These are phyloP conservation scores for Rostrohypoxylon terebratum DNA, from an alignment of 495 filamentous ascomycete species.

Conservation along the genomic window DNA sequence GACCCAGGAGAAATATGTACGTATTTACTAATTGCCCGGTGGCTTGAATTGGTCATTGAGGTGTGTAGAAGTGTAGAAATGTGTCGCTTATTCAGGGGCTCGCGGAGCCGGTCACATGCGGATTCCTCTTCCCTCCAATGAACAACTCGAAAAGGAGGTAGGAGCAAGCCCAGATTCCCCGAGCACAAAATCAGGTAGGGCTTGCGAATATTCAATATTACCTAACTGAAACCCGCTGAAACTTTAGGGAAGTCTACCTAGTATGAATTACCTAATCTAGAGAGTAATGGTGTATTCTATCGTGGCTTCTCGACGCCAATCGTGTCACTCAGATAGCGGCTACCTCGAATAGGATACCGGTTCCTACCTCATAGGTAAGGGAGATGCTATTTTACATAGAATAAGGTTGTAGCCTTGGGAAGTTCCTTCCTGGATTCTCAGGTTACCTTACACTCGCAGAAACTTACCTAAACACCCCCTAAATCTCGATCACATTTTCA, in stretches of 20 bases:
- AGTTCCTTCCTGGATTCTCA: not conserved
- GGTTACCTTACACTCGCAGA: not conserved
- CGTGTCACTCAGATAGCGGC: not conserved
- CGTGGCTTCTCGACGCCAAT: not conserved
- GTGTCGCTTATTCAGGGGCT: conserved; percentile 19
- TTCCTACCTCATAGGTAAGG: not conserved
- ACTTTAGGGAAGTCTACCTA: not conserved
- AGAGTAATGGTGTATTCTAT: not conserved
- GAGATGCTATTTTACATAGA: no score
- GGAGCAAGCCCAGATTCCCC: not conserved
- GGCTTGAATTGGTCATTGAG: not conserved
- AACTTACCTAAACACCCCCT: not conserved
- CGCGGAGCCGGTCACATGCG: conserved; percentile 6
- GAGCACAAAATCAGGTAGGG: not conserved
- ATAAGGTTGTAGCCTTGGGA: no score
- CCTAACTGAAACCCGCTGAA: not conserved
- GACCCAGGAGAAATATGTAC: not conserved
- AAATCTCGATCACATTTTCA: not conserved
- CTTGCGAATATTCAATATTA: conserved; percentile 1
- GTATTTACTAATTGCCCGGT: not conserved
- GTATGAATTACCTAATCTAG: not conserved
- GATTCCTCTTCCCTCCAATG: not conserved
- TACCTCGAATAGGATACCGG: not conserved
- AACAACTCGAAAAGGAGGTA: not conserved
- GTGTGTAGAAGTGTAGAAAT: conserved; percentile 3